Evolutionary conservation across 495 filamentous ascomycete species (phyloP).

Genomic region (Penicillium coffeae): DNA sequence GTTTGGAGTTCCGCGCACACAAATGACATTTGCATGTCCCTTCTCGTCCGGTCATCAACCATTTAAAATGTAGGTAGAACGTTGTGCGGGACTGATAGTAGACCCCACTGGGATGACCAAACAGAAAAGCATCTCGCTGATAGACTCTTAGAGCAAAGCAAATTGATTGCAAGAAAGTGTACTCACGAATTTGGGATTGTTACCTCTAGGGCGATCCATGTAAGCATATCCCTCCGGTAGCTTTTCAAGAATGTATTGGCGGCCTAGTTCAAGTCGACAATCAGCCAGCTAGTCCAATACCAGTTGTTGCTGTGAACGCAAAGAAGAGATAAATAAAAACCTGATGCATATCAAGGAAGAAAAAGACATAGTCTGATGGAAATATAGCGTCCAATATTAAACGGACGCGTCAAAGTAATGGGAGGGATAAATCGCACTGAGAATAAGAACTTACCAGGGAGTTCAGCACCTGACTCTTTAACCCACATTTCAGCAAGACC

Average conservation of each 20-base stretch:
- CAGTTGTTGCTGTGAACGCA: neutral
- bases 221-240: constrained; percentile 55
- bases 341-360: too few species aligned
- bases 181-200: constrained; percentile 36
- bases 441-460: constrained; percentile 27
- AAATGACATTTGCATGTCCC: constrained; percentile 35
- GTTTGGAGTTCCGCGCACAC: constrained; percentile 17
- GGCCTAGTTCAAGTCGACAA: constrained; percentile 21
- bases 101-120: constrained; percentile 50
- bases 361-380: too few species aligned
- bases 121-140: constrained; percentile 51
- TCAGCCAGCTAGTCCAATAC: constrained; percentile 4
- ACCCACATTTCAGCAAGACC: constrained; percentile 39
- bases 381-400: too few species aligned
- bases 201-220: constrained; percentile 39
- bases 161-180: too few species aligned
- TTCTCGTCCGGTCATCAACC: constrained; percentile 47
- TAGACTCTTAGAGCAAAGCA: neutral
- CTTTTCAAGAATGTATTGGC: constrained; percentile 46
- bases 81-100: constrained; percentile 48
- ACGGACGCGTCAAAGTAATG: too few species aligned
- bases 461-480: constrained; percentile 25
- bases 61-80: constrained; percentile 57
- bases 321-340: neutral
- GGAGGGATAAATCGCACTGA: too few species aligned